Base-by-base conservation (phyloP, 2,329 filamentous ascomycete species). In the Aspergillus jensenii region DNA sequence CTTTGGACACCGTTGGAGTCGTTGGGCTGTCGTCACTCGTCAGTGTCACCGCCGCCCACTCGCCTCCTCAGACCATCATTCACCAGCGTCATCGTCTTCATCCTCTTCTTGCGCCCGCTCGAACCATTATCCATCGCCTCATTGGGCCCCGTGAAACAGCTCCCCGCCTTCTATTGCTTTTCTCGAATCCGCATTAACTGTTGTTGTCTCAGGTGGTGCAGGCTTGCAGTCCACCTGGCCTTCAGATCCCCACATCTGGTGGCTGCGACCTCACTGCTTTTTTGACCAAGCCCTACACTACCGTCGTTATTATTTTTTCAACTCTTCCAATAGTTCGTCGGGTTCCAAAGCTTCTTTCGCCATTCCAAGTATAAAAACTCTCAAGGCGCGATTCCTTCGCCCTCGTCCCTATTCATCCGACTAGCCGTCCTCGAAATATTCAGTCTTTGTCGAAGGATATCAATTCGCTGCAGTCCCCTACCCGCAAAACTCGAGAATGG, bases 401-500 rank as follows among this genome's bases (percentile, higher is more conserved):
- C 25, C 33, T 52, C 41, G 9, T 15, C 17, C 27, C 47, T 48
- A 35, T 19, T 48, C 49, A 31, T 54, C 46, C 39, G 41, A 37
- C 19, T 27, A n/a, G 43, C 41, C 33, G 41, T 48, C n/a, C 40
- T 56, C 49, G 35, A 37, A 39, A 25, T 33, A 23, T 37, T 12
- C 12, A 23, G 11, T 21, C 41, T 7, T 9, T 44, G 12, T 12
- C 35, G 15, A 15, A n/a, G 35, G 8, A 44, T 5, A 23, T 45
- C 31, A 31, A 14, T 41, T 3, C 31, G 37, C 52, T 37, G 31
- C 48, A 50, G 35, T 27, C 39, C 43, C 43, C 23, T 52, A 53
- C 54, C 50, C 60, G 47, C 51, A 59, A 44, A 49, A 53, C 51
- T 55, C 55, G 61, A 41, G 27, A n/a, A 75, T 73, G 70, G 64